Base-by-base conservation (phyloP, 2,329 filamentous ascomycete genomes). In the Dothistroma septosporum region DNA sequence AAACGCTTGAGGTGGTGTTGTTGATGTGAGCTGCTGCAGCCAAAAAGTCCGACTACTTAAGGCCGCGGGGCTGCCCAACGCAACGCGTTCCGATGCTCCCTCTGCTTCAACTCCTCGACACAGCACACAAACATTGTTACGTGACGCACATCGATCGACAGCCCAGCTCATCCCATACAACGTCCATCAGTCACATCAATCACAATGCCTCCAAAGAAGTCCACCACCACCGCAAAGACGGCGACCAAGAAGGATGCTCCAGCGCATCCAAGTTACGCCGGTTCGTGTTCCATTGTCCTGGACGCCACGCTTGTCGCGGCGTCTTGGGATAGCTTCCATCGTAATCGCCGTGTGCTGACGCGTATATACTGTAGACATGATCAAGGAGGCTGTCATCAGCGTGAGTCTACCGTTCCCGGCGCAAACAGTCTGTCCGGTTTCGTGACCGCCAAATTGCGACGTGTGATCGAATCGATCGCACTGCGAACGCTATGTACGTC, bases 301-400 rank as follows among this genome's bases (percentile, higher is more conserved):
- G 33, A 24, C 60, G 62, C 62, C 16, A 52, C 58, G 35, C n/a
- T 61, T 58, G 64, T 66, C 64, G 64, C 64, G 58, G 28, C 59
- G 55, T 33, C 32, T 31, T 21, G 59, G 55, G 50, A 59, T 48
- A 54, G 49, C 60, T 63, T 58, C 12, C 22, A 64, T 67, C 65
- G 57, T 66, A 48, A 65, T 67, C 65, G 62, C 64, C 83, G 71
- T 77, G 72, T 66, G 68, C 75, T 76, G 83, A 74, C 82, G 85
- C 79, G 85, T 81, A 69, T 60, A 69, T 66, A 68, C 48, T 73
- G 74, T 76, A 87, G 86, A 87, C 77, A 88, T 89, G 86, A 87
- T 89, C 77, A 87, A 87, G 78, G 85, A 88, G 76, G 86, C 86
- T 69, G 86, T 89, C 74, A 76, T 87, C 73, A 84, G 83, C 77